Evolutionary conservation across 2,329 filamentous ascomycete species (phyloP).

Genomic region (Fusarium coicis): DNA sequence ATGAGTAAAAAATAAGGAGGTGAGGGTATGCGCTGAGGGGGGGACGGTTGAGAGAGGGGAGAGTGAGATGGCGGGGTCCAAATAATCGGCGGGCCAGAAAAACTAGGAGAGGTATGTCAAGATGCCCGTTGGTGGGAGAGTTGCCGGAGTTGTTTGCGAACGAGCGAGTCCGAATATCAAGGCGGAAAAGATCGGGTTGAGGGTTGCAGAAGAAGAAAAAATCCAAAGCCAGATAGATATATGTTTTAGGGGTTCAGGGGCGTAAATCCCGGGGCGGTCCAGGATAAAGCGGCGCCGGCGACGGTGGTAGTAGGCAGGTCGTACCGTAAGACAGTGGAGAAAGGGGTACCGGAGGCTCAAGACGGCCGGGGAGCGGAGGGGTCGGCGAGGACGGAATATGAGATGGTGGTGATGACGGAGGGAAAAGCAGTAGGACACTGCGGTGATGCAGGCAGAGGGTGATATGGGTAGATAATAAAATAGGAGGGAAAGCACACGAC

Average conservation of each 20-base stretch:
- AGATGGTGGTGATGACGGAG: constrained; percentile 2
- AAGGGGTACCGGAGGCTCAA: constrained; percentile 37
- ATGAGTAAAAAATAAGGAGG: constrained; percentile 18
- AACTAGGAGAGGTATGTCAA: constrained; percentile 4
- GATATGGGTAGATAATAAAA: constrained; percentile 9
- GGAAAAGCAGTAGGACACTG: constrained; percentile 5
- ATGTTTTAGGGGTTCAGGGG: constrained; percentile 36
- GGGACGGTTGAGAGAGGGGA: constrained; percentile 6
- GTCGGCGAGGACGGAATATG: constrained; percentile 17
- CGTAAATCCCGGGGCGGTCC: constrained; percentile 35
- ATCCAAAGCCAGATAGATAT: constrained; percentile 12
- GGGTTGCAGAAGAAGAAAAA: background rate
- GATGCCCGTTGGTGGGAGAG: background rate
- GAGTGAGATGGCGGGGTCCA: constrained; percentile 17
- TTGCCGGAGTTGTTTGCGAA: constrained; percentile 6
- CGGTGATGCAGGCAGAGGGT: background rate
- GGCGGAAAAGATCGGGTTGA: constrained; percentile 8
- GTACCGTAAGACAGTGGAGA: constrained; percentile 31
- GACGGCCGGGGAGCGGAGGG: constrained; percentile 23
- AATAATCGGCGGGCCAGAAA: constrained; percentile 8
- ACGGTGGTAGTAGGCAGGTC: constrained; percentile 21
- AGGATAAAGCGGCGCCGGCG: constrained; percentile 39
- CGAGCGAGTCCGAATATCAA: constrained; percentile 4
- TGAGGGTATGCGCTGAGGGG: constrained; percentile 9
- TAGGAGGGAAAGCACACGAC: constrained; percentile 50